Base-by-base conservation (phyloP, 1,284 basidiomycete species). In the Rhizoctonia solani region DNA sequence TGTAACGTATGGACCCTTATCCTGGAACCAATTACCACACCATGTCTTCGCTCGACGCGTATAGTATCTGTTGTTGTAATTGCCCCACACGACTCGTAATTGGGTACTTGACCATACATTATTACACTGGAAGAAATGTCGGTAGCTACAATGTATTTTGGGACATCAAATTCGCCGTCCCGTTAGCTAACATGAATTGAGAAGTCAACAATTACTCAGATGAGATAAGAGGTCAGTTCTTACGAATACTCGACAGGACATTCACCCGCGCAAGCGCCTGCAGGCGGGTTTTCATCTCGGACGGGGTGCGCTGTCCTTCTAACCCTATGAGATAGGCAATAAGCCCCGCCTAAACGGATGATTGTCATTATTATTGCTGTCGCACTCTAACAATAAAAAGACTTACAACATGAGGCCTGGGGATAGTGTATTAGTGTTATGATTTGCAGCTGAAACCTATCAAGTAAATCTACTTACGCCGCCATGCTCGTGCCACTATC, bases 271-370 rank as follows among this genome's bases (percentile, higher is more conserved):
- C 58, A 27, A 63, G 58, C 32, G 58, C 34, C 47, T 63, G 58
- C 39, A 63, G n/a, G 11, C 58, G 58, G 50, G 58, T 30, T 63
- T 63, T 63, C 58, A 63, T 63, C 58, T 63, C 47, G 47, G 47
- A 21, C 21, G 58, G 46, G 3, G 47, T 41, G 21, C 58, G 58
- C 32, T 30, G 58, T n/a, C 58, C 58, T 52, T 63, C 58, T 29
- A 52, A 25, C 32, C 30, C 46, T 9, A 63, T 47, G n/a, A 63
- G 58, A 27, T 63, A 63, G 1, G 58, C 58, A 32, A 52, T 34
- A 11, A 63, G 34, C 16, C 58, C 58, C 14, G 58, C 58, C 58
- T 63, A 21, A 8, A 37, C 19, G 29, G 14, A 13, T 4, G 4
- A 21, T 50, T 21, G 49, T 23, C 13, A 29, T 32, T 2, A 21